Percentiles rank a stretch among this genome's conserved stretches.
phyloP scores from a whole-genome alignment of 176 grass and related monocot genomes.

The Saccharum spontaneum region DNA sequence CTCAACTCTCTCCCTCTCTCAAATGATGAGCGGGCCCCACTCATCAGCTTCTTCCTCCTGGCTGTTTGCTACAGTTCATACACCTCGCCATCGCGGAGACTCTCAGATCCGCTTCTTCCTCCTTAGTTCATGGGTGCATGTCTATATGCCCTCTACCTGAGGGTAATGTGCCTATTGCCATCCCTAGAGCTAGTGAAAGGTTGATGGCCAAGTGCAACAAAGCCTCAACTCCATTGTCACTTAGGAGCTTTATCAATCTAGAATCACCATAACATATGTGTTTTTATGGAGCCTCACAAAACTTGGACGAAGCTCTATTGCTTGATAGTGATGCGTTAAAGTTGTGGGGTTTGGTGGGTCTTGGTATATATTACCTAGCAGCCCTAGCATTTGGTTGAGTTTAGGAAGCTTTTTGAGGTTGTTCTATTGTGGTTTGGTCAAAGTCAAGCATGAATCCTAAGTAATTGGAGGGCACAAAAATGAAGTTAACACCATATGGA shows the following conservation, averaged over 20 bases:
- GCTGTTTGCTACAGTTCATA: too few relatives aligned
- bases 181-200: background rate
- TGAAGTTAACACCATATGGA: background rate
- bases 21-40: too few relatives aligned
- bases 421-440: background rate
- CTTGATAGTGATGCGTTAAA: background rate
- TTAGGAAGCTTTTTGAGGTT: background rate
- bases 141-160: background rate
- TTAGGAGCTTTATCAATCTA: background rate
- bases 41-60: too few relatives aligned
- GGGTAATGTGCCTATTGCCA: background rate
- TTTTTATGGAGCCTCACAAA: background rate
- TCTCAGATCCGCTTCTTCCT: too few relatives aligned
- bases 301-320: background rate
- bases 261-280: background rate
- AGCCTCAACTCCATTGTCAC: background rate
- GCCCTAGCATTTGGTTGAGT: background rate
- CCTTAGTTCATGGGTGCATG: background rate
- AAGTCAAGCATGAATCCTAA: background rate
- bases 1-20: too few relatives aligned
- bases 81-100: too few relatives aligned
- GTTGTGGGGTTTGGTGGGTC: background rate
- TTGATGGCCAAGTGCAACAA: background rate
- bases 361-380: too few relatives aligned
- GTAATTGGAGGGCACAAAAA: too few relatives aligned